Conservation (phyloP, 306 rosid genomes). For the Cicer judaicum region DNA sequence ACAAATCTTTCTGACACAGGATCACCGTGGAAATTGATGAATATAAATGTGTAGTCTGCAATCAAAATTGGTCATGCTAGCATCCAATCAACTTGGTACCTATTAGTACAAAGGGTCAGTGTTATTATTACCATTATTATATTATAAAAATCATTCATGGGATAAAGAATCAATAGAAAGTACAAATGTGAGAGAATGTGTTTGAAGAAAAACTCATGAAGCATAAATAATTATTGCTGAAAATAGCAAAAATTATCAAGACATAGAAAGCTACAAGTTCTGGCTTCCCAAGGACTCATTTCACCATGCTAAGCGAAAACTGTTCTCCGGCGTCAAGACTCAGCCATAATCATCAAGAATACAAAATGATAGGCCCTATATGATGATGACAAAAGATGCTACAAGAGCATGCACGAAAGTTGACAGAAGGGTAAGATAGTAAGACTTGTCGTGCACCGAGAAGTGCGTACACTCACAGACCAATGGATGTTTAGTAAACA, state of each 20-base stretch:
- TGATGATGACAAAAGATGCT: not conserved
- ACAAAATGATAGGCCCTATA: no score
- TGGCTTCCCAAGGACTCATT: not conserved
- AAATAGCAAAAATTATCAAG: conserved; percentile 27
- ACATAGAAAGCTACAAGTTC: not conserved
- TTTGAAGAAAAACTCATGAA: conserved; percentile 2
- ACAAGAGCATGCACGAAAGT: not conserved
- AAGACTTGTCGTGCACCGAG: not conserved
- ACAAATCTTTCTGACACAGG: conserved; percentile 17
- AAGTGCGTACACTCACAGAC: not conserved
- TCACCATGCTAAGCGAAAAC: not conserved
- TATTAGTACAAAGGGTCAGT: conserved; percentile 27
- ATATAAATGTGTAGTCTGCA: not conserved
- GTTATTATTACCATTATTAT: no score
- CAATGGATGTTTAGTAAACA: conserved; percentile 23
- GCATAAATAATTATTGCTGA: conserved; percentile 1
- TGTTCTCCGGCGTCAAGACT: not conserved
- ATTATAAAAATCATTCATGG: conserved; percentile 27
- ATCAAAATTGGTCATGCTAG: conserved; percentile 41
- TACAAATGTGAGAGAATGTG: not conserved
- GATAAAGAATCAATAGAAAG: conserved; percentile 18
- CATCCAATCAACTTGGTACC: conserved; percentile 57
- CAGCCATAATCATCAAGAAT: no score
- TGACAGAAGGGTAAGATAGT: conserved; percentile 10
- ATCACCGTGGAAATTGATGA: conserved; percentile 30